Base-by-base conservation (phyloP, 2,329 filamentous ascomycete genomes). In the Chaetomium sp. region DNA sequence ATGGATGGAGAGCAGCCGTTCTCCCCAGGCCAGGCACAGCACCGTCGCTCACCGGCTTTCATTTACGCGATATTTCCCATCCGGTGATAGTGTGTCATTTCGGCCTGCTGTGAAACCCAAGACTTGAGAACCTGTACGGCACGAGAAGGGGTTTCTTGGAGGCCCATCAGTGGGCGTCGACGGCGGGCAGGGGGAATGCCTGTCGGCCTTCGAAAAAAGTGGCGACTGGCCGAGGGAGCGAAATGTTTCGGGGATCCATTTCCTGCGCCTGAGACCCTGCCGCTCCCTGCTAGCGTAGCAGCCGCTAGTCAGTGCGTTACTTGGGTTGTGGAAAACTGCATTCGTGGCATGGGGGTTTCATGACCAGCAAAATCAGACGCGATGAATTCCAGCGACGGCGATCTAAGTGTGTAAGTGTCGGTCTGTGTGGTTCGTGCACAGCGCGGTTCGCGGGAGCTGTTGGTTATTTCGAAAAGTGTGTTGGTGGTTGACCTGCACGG, bases 141-240 rank as follows among this genome's bases (percentile, higher is more conserved):
- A 23, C 4, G 29, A 42, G 50, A 51, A 13, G 13, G 49, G 31
- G 21, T 4, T 12, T 16, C 50, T 7, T 19, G 10, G 21, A 51
- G 50, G 13, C 23, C 13, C 23, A 25, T 27, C 50, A 27, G 50
- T 16, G 23, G 50, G 16, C n/a, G 31, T 35, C n/a, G 21, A 27
- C 7, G 38, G 4, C 21, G 38, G 38, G 35, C 27, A 50, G 51
- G 50, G 60, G n/a, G 12, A 21, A 56, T 49, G 27, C 31, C 42
- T 59, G 33, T 53, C 45, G 38, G 54, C 2, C 13, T 27, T 27
- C n/a, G n/a, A 10, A 27, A 21, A 42, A n/a, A 19, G 19, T 47
- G 21, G 23, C 57, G 60, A 65, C 63, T 65, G 64, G 60, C 60
- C 42, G 64, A 42, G 57, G 57, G 47, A 25, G 51, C 60, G 51